phyloP scores from a whole-genome alignment of 345 rosid genomes.

The Brassica carinata region DNA sequence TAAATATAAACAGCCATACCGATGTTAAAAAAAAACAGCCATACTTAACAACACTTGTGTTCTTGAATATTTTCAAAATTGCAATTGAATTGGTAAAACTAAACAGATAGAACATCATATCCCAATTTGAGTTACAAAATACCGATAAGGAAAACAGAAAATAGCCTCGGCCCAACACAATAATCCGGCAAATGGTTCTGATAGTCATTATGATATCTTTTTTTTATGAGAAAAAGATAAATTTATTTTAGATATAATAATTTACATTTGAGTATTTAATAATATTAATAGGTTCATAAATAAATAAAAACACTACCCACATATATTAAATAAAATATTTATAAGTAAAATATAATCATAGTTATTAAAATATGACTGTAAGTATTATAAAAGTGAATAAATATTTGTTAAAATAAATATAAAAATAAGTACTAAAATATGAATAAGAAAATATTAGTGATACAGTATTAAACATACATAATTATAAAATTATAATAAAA shows the following conservation, averaged over 20 bases:
- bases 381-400: not conserved
- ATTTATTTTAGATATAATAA: too few species aligned
- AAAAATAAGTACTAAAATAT: too few species aligned
- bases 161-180: not conserved
- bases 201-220: not conserved
- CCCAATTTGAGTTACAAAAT: not conserved
- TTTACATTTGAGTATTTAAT: not conserved
- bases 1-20: not conserved
- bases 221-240: too few species aligned
- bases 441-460: too few species aligned
- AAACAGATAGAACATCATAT: not conserved
- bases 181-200: not conserved
- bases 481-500: too few species aligned
- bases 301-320: not conserved
- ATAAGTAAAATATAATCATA: too few species aligned
- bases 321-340: too few species aligned
- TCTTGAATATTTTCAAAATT: not conserved
- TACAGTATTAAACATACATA: not conserved
- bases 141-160: not conserved
- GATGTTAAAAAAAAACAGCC: not conserved
- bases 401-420: too few species aligned
- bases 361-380: not conserved
- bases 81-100: not conserved
- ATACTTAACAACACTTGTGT: not conserved
- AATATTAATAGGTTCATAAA: not conserved